Base-by-base conservation (phyloP, 2,329 filamentous ascomycete species). In the Penicillium sp. region DNA sequence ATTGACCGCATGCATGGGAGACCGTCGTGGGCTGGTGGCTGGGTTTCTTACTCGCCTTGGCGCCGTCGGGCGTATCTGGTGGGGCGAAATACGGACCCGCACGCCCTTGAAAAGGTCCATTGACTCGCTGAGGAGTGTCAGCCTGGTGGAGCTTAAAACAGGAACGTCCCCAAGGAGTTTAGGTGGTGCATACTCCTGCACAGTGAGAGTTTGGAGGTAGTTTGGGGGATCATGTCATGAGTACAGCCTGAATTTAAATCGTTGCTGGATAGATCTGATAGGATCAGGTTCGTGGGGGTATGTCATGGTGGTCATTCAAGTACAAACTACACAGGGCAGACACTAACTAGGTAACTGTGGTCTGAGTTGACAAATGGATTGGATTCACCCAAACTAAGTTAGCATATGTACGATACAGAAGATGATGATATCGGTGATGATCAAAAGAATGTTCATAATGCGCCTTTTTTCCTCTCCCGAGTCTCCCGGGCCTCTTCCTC, bases 101-200 rank as follows among this genome's bases (percentile, higher is more conserved):
- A 34, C 28, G 28, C 28, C 28, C 28, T 31, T 6, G 28, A 31
- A 31, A 14, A 22, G 35, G 1, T 37, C 42, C 17, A 5, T 25
- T 25, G 25, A 20, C 20, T 20, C 25, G 42, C 25, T 25, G 34
- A 39, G 48, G 17, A 31, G 37, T 20, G 37, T 41, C 35, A 14
- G 25, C 45, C 25, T 12, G 37, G 50, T 53, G 50, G 38, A 53
- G 25, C 50, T 31, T 41, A 31, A 53, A 43, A 41, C 22, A 53
- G 25, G 38, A 31, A 41, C 15, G 39, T 41, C 50, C 25, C n/a
- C 15, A 34, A 31, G 38, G n/a, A 15, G 17, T 20, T 35, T 39
- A 34, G 20, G 15, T 12, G 12, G 31, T 17, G 34, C 28, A 50
- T 17, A 20, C n/a, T 41, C 7, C 28, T 6, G 28, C 28, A 31